phyloP scores from a whole-genome alignment of 2,329 filamentous ascomycete genomes.

The Exophiala phaeomuriformis region DNA sequence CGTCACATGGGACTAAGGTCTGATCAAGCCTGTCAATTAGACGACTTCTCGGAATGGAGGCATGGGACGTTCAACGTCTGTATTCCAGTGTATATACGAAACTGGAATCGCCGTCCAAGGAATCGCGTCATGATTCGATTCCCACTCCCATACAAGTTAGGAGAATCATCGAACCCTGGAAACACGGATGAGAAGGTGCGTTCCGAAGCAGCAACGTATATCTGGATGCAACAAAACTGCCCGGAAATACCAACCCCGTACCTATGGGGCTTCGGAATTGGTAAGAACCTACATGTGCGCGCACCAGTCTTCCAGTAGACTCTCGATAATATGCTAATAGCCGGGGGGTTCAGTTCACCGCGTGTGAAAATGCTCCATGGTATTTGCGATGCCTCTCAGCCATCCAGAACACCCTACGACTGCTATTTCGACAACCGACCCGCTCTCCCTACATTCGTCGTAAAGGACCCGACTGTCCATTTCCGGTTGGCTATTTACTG shows the following conservation, averaged over 20 bases:
- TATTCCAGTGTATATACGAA: slow-evolving; percentile 24
- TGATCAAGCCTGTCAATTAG: slow-evolving; percentile 19
- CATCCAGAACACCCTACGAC: slow-evolving; percentile 3
- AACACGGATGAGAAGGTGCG: slow-evolving; percentile 30
- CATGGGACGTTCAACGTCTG: slow-evolving; percentile 30
- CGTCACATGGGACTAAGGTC: neutral
- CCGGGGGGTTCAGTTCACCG: slow-evolving; percentile 4
- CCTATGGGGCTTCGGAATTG: slow-evolving; percentile 27
- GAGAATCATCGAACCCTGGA: slow-evolving; percentile 25
- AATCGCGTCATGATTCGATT: slow-evolving; percentile 12
- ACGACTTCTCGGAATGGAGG: slow-evolving; percentile 26
- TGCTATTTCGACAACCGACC: neutral
- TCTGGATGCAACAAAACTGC: slow-evolving; percentile 29
- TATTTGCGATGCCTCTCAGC: slow-evolving; percentile 2
- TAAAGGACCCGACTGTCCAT: neutral
- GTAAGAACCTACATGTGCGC: neutral
- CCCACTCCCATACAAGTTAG: slow-evolving; percentile 28
- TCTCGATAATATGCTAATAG: neutral
- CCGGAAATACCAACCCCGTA: slow-evolving; percentile 27
- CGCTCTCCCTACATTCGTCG: neutral
- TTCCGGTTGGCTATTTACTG: slow-evolving; percentile 16
- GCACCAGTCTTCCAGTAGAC: neutral
- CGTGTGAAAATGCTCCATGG: slow-evolving; percentile 6
- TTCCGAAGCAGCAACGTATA: slow-evolving; percentile 30
- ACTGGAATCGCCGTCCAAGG: slow-evolving; percentile 16